Conservation (phyloP, 2,329 filamentous ascomycete genomes). For the Dactylellina cionopaga region DNA sequence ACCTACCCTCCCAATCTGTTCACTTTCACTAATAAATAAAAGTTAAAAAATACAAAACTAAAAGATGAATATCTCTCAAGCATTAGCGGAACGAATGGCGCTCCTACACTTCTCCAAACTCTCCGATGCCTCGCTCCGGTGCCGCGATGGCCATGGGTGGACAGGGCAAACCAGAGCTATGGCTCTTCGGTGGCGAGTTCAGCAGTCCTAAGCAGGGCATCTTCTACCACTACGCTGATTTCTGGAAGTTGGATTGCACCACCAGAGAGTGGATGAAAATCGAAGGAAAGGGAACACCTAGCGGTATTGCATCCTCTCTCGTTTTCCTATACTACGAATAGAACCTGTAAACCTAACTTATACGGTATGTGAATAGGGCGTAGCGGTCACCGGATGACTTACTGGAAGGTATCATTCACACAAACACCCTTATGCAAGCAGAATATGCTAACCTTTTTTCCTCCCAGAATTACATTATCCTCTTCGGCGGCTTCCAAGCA, state of each 20-base stretch:
- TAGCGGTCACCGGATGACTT: constrained; percentile 94
- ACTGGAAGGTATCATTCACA: constrained; percentile 73
- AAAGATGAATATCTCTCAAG: constrained; percentile 73
- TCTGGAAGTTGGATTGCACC: constrained; percentile 88
- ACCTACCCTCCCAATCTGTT: constrained; percentile 70
- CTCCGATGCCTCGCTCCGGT: constrained; percentile 86
- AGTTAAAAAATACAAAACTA: neutral
- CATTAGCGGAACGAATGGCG: constrained; percentile 81
- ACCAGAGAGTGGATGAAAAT: constrained; percentile 90
- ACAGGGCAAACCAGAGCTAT: constrained; percentile 81
- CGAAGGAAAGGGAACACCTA: constrained; percentile 70
- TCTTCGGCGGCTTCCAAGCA: constrained; percentile 97
- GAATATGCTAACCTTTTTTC: constrained; percentile 51
- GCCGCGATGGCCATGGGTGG: constrained; percentile 86
- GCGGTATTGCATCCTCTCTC: constrained; percentile 1
- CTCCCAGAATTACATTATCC: constrained; percentile 79
- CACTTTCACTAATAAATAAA: neutral
- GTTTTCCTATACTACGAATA: neutral
- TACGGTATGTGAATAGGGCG: constrained; percentile 76
- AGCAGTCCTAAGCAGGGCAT: constrained; percentile 96
- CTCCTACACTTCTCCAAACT: constrained; percentile 87
- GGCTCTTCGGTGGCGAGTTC: constrained; percentile 96
- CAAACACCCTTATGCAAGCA: neutral
- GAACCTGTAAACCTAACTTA: constrained; percentile 72
- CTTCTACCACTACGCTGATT: constrained; percentile 99